A percentile compares a stretch with the other conserved stretches of the same genome.
These are phyloP conservation scores for Wickerhamiella siamensis DNA, from an alignment of 805 yeast species.

Conservation along the genomic window DNA sequence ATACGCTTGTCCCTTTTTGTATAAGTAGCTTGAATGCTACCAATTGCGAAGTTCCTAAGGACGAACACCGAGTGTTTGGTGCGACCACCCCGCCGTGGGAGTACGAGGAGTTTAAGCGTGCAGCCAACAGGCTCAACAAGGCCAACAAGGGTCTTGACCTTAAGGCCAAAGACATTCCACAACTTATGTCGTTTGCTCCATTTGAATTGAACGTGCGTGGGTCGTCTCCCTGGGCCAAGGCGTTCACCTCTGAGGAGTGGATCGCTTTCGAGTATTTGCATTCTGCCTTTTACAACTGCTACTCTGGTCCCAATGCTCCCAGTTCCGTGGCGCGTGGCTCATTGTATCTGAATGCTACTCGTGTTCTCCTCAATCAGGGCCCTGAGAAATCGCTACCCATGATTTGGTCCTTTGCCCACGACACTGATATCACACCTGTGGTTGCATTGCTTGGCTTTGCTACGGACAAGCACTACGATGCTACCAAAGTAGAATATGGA, in stretches of 20 bases:
- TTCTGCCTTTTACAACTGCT: conserved; percentile 19
- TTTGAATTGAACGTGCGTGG: conserved; percentile 39
- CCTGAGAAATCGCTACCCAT: conserved; percentile 26
- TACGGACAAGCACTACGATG: conserved; percentile 27
- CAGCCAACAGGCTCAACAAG: conserved; percentile 16
- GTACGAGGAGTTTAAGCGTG: conserved; percentile 10
- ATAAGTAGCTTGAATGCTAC: conserved; percentile 5
- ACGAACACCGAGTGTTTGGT: not conserved
- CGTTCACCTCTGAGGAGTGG: conserved; percentile 21
- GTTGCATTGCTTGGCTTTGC: conserved; percentile 37
- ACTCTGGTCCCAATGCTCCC: conserved; percentile 21
- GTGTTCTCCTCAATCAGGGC: conserved; percentile 31
- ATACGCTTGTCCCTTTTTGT: conserved; percentile 16
- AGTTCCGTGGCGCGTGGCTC: conserved; percentile 28
- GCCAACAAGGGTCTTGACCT: conserved; percentile 24
- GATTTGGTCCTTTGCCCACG: conserved; percentile 40
- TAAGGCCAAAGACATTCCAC: conserved; percentile 31
- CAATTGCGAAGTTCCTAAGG: conserved; percentile 9
- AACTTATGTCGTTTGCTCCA: conserved; percentile 34
- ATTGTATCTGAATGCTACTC: conserved; percentile 35
- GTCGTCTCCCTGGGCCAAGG: conserved; percentile 28
- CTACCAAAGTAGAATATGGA: conserved; percentile 30
- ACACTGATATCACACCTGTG: conserved; percentile 39
- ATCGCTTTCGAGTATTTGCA: conserved; percentile 17
- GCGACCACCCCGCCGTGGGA: conserved; percentile 8